Evolutionary conservation across 2,329 filamentous ascomycete genomes (phyloP), one percentile per base, ranked within the genome.

Genomic region (Sporothrix brunneoviolacea): DNA sequence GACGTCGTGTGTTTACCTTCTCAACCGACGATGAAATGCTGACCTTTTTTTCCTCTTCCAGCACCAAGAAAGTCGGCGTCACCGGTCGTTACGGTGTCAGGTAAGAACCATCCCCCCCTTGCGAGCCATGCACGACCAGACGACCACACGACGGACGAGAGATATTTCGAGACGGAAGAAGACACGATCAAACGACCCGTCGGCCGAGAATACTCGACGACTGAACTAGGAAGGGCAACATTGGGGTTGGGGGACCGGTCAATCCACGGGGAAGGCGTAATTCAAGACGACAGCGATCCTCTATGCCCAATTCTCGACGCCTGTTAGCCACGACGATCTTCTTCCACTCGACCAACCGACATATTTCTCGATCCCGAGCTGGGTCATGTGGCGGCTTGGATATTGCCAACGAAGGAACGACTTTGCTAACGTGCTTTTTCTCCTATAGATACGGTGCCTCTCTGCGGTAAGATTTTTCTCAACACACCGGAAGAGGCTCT

Each of bases 11-110:
- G 35, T 15, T 35, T 21, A 28, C 32, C 18, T 22, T 27, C 18
- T 21, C 15, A 22, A 15, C 13, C 28, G 40, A 37, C 16, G 39
- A 46, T 38, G 39, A 49, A 47, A 19, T 50, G 48, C 56, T 58
- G 50, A 58, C 51, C 24, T 45, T 52, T 24, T 45, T 55, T 37
- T 36, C 37, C 37, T 40, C 37, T 47, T 41, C 30, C 39, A 58
- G 89, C 80, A 94, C 89, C 63, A 94, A 88, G 86, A 94, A 95
- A 87, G 90, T 95, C 84, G 89, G 89, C 74, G 91, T 96, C 74
- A 96, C 91, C 80, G 88, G 91, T 78, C 57, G 57, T 33, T 58
- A 94, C 61, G 63, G 63, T 64, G 61, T 51, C 52, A 56, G 57
- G 58, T 60, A 47, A 60, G 57, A 54, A 53, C 12, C 21, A 3